Base-by-base conservation (phyloP, 345 rosid species). In the Boechera stricta region DNA sequence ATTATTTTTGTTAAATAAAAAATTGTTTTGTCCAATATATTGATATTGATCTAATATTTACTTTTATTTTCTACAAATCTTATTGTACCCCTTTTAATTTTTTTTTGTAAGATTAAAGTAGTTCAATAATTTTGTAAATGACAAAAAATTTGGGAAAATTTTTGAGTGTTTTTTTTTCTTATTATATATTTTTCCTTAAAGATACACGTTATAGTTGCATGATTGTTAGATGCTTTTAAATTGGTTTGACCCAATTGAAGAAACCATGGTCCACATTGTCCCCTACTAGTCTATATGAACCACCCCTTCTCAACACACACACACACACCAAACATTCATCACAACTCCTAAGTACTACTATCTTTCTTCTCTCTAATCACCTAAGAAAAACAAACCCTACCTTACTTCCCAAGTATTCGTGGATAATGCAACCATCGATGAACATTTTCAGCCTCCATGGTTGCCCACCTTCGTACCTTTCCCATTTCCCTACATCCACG, bases 271-370 rank as follows among this genome's bases (percentile, higher is more conserved):
- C 87, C 85, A 45, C 78, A 67, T 32, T 71, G 75, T 55, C 77
- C 77, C 81, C 84, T 79, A 69, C 77, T 63, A 16, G 68, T 61
- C 88, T 92, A 87, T 88, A 92, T 84, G 39, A 82, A 71, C 57
- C 58, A 49, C 67, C 60, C 44, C 38, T 41, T 56, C 75, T 57
- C 87, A 77, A 71, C 76, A 72, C 71, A 42, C 47, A 72, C 56
- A 11, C 47, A n/a, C 51, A 64, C 24, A 74, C 71, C 21, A 51
- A 73, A 47, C 6, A 39, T 63, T 54, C 64, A 73, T 41, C 71
- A 64, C 7, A 73, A 44, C 16, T 10, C 18, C 47, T 24, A 59
- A 33, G 59, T 45, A 47, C 13, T 58, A 31, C 35, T 2, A 71
- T 64, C 42, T 5, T 31, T 16, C 2, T 18, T 21, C 13, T 5